These are phyloP conservation scores for Phytopythium cucurbitacearum DNA, from an alignment of 352 stramenopile species.

Conservation along the genomic window DNA sequence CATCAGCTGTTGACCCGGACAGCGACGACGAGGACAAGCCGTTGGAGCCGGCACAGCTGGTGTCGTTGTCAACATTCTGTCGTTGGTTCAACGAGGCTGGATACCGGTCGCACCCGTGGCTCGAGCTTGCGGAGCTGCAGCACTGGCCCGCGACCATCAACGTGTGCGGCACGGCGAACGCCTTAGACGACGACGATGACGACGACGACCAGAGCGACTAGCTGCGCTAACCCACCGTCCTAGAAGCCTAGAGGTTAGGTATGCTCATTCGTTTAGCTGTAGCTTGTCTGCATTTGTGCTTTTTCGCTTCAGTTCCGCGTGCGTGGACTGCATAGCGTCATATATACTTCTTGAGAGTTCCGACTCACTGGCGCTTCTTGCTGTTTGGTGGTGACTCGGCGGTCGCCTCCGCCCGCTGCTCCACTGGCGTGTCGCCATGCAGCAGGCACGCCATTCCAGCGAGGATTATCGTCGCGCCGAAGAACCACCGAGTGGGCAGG, in stretches of 20 bases:
- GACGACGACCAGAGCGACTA: conserved; percentile 4
- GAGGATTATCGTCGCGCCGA: conserved; percentile 69
- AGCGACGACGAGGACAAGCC: conserved; percentile 22
- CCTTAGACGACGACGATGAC: conserved; percentile 22
- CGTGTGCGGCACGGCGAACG: conserved; percentile 44
- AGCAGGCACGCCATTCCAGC: conserved; percentile 62
- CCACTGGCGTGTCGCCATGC: conserved; percentile 39
- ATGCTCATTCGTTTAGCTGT: too few species aligned
- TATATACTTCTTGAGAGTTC: not conserved
- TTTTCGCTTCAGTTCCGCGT: too few species aligned
- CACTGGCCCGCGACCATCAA: conserved; percentile 79
- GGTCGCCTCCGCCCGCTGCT: not conserved
- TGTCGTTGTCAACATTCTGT: conserved; percentile 65
- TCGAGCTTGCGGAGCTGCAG: conserved; percentile 71
- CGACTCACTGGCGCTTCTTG: conserved; percentile 19
- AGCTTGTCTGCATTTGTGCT: too few species aligned
- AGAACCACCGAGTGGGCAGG: conserved; percentile 68
- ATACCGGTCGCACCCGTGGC: conserved; percentile 66
- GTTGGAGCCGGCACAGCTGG: conserved; percentile 28
- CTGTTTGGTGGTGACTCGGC: not conserved
- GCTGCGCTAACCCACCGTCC: not conserved
- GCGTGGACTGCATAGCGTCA: too few species aligned
- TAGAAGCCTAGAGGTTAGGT: too few species aligned
- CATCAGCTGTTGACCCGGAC: conserved; percentile 10
- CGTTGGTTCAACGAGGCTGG: conserved; percentile 73